Evolutionary conservation across 225 moss, liverwort and hornwort species (phyloP).

Genomic region (Marchantia paleacea): DNA sequence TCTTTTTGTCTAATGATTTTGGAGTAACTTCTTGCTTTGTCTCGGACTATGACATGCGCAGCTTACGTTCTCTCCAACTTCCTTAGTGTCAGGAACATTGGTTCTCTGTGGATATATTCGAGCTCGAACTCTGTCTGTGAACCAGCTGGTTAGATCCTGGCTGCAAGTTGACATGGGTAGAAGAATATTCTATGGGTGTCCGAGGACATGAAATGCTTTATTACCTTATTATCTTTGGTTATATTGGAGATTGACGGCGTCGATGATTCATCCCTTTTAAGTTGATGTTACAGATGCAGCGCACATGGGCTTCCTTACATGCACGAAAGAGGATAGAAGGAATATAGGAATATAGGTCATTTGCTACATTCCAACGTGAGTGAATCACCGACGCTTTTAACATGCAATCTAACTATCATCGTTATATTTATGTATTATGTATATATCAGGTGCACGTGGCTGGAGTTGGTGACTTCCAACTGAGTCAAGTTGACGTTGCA

Average conservation of each 20-base stretch:
- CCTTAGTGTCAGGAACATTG: conserved; percentile 57
- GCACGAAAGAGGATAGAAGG: no score
- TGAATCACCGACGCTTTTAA: no score
- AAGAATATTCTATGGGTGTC: background rate
- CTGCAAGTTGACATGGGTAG: background rate
- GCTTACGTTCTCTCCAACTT: conserved; percentile 51
- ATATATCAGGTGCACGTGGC: conserved; percentile 70
- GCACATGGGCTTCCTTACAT: background rate
- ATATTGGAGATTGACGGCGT: background rate
- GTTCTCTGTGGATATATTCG: conserved; percentile 81
- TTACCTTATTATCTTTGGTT: background rate
- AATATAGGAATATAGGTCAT: no score
- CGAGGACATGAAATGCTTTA: background rate
- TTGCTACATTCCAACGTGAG: no score
- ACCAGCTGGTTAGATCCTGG: conserved; percentile 71
- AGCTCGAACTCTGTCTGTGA: conserved; percentile 77
- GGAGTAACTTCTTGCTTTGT: background rate
- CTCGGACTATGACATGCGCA: conserved; percentile 32
- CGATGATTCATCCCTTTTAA: no score
- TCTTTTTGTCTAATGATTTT: background rate
- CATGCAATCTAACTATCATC: no score
- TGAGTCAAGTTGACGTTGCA: conserved; percentile 66
- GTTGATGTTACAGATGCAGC: background rate
- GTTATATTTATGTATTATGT: background rate
- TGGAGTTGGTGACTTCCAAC: conserved; percentile 90